A percentile compares a stretch with the other conserved stretches of the same genome.
phyloP scores from a whole-genome alignment of 768 basidiomycete species.

The Kwoniella pini region DNA sequence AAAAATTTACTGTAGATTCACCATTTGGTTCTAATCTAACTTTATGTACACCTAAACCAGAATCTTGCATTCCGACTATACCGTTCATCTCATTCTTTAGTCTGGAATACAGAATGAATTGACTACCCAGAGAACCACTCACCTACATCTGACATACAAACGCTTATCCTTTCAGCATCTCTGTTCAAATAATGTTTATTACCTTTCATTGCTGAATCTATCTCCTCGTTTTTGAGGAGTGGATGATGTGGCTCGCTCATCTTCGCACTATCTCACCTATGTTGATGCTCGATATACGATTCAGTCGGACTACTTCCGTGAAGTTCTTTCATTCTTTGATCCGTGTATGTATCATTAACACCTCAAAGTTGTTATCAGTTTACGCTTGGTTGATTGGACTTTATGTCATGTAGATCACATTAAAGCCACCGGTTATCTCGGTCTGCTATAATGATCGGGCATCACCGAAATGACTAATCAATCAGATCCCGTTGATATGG shows the following conservation, averaged over 20 bases:
- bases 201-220: slow-evolving; percentile 4
- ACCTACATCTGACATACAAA: slow-evolving; percentile 20
- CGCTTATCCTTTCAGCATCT: slow-evolving; percentile 5
- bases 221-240: not conserved
- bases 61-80: slow-evolving; percentile 6
- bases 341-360: no score
- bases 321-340: no score
- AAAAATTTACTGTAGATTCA: slow-evolving; percentile 13
- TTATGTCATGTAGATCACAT: not conserved
- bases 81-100: not conserved
- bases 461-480: no score
- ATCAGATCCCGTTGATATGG: no score
- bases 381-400: not conserved
- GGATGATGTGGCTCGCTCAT: slow-evolving; percentile 4
- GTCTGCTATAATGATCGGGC: no score
- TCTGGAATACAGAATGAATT: not conserved
- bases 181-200: slow-evolving; percentile 8
- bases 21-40: slow-evolving; percentile 1
- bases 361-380: not conserved
- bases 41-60: slow-evolving; percentile 12
- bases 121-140: not conserved
- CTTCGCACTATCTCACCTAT: not conserved
- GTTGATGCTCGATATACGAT: not conserved
- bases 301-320: no score
- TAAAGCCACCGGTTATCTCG: no score